Base-by-base conservation (phyloP, 2,329 filamentous ascomycete genomes). In the Delphinella strobiligena region DNA sequence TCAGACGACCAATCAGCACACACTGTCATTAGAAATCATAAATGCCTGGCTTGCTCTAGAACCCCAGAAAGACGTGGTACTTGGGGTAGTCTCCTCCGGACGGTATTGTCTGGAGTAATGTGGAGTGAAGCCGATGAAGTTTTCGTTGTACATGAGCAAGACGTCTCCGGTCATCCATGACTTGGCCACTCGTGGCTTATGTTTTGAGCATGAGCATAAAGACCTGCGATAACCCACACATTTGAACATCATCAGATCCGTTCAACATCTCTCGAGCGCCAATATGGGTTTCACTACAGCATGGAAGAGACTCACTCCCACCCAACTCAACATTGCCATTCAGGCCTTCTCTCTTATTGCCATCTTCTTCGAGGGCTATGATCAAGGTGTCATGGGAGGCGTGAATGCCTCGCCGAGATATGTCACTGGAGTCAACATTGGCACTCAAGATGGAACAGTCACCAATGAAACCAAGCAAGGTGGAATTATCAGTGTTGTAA, bases 321-420 rank as follows among this genome's bases (percentile, higher is more conserved):
- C 49, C 3, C 59, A 67, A 44, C 58, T 68, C 38, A 67, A 66
- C 45, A 15, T 62, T 4, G 56, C 59, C 8, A 55, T 56, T 29
- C 54, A 55, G 32, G 38, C 47, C 37, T 63, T 64, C 43, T 59
- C 52, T 11, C 34, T 54, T 18, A 51, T 58, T 19, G 41, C 49
- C 5, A 54, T 56, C 32, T 57, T 64, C 48, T 64, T 62, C 46
- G 54, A 60, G 58, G 69, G 69, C 15, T 74, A 72, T 54, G 67
- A 72, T 43, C 69, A 72, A 47, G 69, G 69, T 37, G 67, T 72
- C n/a, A 66, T 71, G 61, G 68, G 69, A 36, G 64, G 64, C 31
- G 66, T 72, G 36, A 72, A 68, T 42, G 52, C 52, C 7, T 58
- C 62, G 10, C 61, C 61, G 1, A 50, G 54, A 36, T 68, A 63